Percentiles rank a stretch among this genome's conserved stretches.
phyloP scores from a whole-genome alignment of 2,329 filamentous ascomycete species.

The Ophiosphaerella herpotricha region DNA sequence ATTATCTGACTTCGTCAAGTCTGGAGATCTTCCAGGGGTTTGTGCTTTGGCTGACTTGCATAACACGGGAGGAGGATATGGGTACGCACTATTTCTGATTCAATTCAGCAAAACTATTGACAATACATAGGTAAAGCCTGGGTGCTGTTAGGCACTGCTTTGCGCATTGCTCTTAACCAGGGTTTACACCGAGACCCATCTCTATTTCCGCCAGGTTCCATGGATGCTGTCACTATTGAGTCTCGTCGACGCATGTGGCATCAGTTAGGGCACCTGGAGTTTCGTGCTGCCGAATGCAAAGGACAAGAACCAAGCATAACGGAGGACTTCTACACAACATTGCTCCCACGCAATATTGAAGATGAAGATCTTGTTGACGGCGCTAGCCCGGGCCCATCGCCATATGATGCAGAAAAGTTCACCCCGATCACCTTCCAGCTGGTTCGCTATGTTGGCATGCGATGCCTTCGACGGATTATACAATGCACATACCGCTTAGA shows the following conservation, averaged over 20 bases:
- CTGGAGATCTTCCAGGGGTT: slow-evolving; percentile 46
- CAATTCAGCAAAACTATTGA: slow-evolving; percentile 8
- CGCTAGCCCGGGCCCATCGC: slow-evolving; percentile 31
- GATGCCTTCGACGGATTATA: slow-evolving; percentile 40
- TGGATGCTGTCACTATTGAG: slow-evolving; percentile 46
- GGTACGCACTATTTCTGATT: slow-evolving; percentile 18
- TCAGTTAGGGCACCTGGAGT: slow-evolving; percentile 46
- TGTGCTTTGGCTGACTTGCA: slow-evolving; percentile 44
- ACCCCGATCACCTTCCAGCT: slow-evolving; percentile 45
- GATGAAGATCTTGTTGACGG: slow-evolving; percentile 47
- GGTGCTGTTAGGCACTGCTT: slow-evolving; percentile 44
- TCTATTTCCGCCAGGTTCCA: slow-evolving; percentile 41
- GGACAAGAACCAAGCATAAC: slow-evolving; percentile 45
- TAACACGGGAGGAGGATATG: slow-evolving; percentile 46
- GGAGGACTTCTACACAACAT: slow-evolving; percentile 46
- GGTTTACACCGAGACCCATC: slow-evolving; percentile 46
- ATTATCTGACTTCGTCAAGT: slow-evolving; percentile 45
- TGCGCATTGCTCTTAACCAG: slow-evolving; percentile 44
- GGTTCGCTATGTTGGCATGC: slow-evolving; percentile 41
- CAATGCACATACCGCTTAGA: slow-evolving; percentile 46
- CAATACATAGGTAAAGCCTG: slow-evolving; percentile 39
- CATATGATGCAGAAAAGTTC: slow-evolving; percentile 39
- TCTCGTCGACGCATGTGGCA: slow-evolving; percentile 44
- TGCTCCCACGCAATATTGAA: slow-evolving; percentile 45
- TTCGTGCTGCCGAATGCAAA: slow-evolving; percentile 45